phyloP scores from a whole-genome alignment of 2,329 filamentous ascomycete species.

The Colletotrichum endophyticum region DNA sequence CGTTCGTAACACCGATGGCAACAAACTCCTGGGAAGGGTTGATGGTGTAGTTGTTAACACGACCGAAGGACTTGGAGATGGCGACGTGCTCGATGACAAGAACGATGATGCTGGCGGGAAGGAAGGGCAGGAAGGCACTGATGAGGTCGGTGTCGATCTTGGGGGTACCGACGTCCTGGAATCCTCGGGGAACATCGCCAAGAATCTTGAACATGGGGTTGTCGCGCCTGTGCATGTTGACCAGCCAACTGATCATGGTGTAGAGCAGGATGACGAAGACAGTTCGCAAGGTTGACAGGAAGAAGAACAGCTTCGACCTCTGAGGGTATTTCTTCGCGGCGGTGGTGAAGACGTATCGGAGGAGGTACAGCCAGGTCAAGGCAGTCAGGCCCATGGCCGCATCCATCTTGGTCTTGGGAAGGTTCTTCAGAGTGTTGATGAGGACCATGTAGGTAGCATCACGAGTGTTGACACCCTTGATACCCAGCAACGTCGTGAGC shows the following conservation, averaged over 20 bases:
- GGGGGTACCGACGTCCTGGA: constrained; percentile 79
- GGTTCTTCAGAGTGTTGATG: constrained; percentile 79
- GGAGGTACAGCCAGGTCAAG: constrained; percentile 76
- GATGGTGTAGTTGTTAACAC: constrained; percentile 95
- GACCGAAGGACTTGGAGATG: constrained; percentile 95
- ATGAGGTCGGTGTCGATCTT: constrained; percentile 70
- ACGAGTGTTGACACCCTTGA: constrained; percentile 75
- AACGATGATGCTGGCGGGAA: constrained; percentile 91
- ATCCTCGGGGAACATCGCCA: constrained; percentile 79
- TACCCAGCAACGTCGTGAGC: constrained; percentile 80
- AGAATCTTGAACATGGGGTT: constrained; percentile 77
- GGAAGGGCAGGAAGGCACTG: constrained; percentile 68
- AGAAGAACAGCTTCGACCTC: constrained; percentile 81
- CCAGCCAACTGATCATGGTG: constrained; percentile 86
- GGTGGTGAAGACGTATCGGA: constrained; percentile 69
- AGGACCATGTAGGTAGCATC: constrained; percentile 82
- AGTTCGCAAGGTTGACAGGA: constrained; percentile 87
- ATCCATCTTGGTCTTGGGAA: constrained; percentile 73
- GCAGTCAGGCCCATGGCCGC: constrained; percentile 89
- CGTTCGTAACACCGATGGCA: constrained; percentile 88
- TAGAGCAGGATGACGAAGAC: constrained; percentile 92
- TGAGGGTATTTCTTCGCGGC: constrained; percentile 72
- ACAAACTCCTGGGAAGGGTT: constrained; percentile 96
- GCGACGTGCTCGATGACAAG: constrained; percentile 96
- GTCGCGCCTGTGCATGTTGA: constrained; percentile 71